Conservation (phyloP, 2,329 filamentous ascomycete species). For the Conoideocrella luteorostrata region DNA sequence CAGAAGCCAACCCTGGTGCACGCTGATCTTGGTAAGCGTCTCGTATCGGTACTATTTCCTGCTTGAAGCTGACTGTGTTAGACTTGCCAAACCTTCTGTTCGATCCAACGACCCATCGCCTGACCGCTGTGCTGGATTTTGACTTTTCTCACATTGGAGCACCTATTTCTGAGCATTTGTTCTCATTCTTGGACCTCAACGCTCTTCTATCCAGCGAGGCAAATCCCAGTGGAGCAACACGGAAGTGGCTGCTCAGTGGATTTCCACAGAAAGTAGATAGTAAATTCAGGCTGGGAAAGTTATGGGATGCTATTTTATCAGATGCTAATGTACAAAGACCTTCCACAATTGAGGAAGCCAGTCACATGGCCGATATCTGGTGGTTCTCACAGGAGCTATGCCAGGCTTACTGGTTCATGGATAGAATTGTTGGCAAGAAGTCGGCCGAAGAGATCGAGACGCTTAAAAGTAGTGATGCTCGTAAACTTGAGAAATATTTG, state of each 20-base stretch:
- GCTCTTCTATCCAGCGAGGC: neutral
- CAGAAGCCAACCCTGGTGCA: neutral
- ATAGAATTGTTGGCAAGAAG: neutral
- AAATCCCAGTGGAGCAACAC: neutral
- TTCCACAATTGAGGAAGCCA: neutral
- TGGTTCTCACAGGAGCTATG: neutral
- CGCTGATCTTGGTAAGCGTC: neutral
- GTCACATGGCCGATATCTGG: neutral
- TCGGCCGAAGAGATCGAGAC: neutral
- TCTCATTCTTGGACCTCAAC: neutral
- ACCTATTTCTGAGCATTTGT: neutral
- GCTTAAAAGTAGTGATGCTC: neutral
- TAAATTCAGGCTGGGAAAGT: neutral
- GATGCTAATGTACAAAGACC: neutral
- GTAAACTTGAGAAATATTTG: neutral
- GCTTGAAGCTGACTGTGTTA: neutral
- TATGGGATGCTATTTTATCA: neutral
- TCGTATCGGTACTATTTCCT: no score
- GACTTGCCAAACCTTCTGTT: neutral
- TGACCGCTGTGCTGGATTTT: neutral
- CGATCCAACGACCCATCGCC: neutral
- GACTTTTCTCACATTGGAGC: neutral
- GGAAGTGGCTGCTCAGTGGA: neutral
- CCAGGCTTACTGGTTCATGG: conserved; percentile 1
- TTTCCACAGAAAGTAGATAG: neutral